Evolutionary conservation across 2,329 filamentous ascomycete genomes (phyloP), one percentile per base, ranked within the genome.

Genomic region (Fusarium gaditjirri): DNA sequence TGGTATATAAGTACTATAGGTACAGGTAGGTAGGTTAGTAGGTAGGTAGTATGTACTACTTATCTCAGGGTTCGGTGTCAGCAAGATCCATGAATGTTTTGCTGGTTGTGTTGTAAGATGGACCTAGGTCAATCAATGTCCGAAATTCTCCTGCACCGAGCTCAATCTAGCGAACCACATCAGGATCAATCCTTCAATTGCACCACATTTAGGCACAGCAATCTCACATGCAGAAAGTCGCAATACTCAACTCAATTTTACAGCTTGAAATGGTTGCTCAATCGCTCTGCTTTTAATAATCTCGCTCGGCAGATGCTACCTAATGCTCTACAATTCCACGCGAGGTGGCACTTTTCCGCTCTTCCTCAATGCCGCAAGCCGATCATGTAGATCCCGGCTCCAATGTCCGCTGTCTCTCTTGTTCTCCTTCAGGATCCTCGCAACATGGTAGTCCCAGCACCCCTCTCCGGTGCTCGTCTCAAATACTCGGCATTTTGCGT

Each of bases 391-490:
- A 62, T 85, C 84, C 58, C 76, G 76, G 59, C 85, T 87, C 87
- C 87, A 89, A 56, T 86, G 81, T 4, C 73, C 77, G 49, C 78
- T 78, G 11, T 83, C 79, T 38, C 68, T 67, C 75, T 78, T 80
- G 59, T 84, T 80, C 54, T 76, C 73, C 76, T 80, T 80, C 70
- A 79, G 79, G 49, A 86, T 80, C 55, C 76, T 74, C 49, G 79
- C 80, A 9, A 89, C 81, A 62, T 88, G 84, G 76, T 86, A 87
- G 72, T 89, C 88, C 89, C 88, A 90, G 77, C 89, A 91, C 43
- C 86, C 87, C 65, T 89, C 86, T 3, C 80, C 81, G 31, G 80
- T 78, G 21, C 70, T 75, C 23, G 70, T 66, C 19, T 76, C 80
- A 5, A 73, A 77, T 21, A 71, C 70, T 43, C 75, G 78, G 49